Evolutionary conservation across 2,329 filamentous ascomycete genomes (phyloP), one percentile per base, ranked within the genome.

Genomic region (Aspergillus pseudotamarii): DNA sequence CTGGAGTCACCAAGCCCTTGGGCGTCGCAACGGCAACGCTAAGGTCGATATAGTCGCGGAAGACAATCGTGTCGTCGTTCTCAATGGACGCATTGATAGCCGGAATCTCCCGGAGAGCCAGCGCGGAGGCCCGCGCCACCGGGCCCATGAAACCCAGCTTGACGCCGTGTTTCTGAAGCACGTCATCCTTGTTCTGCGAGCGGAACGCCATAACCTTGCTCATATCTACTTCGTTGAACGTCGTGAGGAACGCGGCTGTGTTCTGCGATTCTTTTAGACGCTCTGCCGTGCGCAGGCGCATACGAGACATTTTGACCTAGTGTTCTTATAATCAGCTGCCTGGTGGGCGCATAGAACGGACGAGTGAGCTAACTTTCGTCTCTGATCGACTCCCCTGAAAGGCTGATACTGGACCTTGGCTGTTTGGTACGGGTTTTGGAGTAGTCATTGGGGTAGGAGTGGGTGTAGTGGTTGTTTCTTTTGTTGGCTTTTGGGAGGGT

Each of bases 71-170:
- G n/a, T 34, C 50, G 16, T 53, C 30, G 6, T 53, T 53, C 30
- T 53, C 50, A 34, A 53, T 53, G 28, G 50, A 53, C 16, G 50
- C 26, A 21, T 53, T 53, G 21, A 53, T 53, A n/a, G 50, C 50
- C 14, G 26, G 50, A 21, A 34, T 53, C 50, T 53, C 50, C 10
- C 50, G 50, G 11, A 53, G 50, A 32, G 50, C 50, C n/a, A 53
- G 50, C 50, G 50, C 50, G 30, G 50, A 53, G 23, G 50, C 50
- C 26, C 50, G 50, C 50, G 50, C 50, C 14, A 53, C 50, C 16
- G 50, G 50, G 9, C 50, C 50, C 50, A 53, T 53, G 50, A 53
- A 53, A n/a, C 28, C 50, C 11, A 53, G 50, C 16, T 53, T 53
- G 26, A 53, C 28, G 8, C 50, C 50, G 28, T 53, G 50, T 2